These are phyloP conservation scores for Persicaria tinctoria DNA, from an alignment of 148 eudicot genomes.

Conservation along the genomic window DNA sequence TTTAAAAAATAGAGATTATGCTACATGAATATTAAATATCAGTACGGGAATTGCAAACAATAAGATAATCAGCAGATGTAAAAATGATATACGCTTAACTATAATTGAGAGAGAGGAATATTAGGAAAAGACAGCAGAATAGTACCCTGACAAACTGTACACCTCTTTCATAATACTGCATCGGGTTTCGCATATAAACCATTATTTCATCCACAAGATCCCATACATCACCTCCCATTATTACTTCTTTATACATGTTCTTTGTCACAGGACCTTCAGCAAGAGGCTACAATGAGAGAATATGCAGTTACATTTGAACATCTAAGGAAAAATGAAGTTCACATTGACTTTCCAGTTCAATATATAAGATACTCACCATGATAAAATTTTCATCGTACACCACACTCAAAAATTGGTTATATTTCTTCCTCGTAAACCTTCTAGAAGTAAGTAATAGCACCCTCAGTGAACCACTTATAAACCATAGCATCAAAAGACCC, in stretches of 20 bases:
- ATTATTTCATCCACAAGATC: slow-evolving; percentile 89
- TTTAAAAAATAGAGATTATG: neutral
- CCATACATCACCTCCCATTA: slow-evolving; percentile 97
- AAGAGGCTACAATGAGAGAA: slow-evolving; percentile 46
- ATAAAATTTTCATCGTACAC: slow-evolving; percentile 79
- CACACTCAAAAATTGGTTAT: slow-evolving; percentile 79
- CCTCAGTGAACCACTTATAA: slow-evolving; percentile 76
- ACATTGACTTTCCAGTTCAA: slow-evolving; percentile 1
- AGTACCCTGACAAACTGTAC: slow-evolving; percentile 88
- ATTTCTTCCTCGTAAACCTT: slow-evolving; percentile 62
- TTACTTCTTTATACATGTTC: slow-evolving; percentile 74
- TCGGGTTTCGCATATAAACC: slow-evolving; percentile 86
- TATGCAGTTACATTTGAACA: slow-evolving; percentile 17
- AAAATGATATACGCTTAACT: neutral
- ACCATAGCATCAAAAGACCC: slow-evolving; percentile 72
- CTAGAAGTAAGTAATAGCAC: slow-evolving; percentile 60
- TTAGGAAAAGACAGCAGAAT: slow-evolving; percentile 6
- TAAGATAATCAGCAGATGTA: neutral
- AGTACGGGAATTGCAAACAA: neutral
- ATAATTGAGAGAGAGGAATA: neutral
- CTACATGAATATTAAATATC: neutral
- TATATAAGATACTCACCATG: slow-evolving; percentile 38
- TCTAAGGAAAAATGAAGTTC: neutral
- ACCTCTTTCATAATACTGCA: slow-evolving; percentile 75
- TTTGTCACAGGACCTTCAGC: slow-evolving; percentile 64